Conservation (phyloP, 148 eudicot species). For the Rhododendron ovatum region DNA sequence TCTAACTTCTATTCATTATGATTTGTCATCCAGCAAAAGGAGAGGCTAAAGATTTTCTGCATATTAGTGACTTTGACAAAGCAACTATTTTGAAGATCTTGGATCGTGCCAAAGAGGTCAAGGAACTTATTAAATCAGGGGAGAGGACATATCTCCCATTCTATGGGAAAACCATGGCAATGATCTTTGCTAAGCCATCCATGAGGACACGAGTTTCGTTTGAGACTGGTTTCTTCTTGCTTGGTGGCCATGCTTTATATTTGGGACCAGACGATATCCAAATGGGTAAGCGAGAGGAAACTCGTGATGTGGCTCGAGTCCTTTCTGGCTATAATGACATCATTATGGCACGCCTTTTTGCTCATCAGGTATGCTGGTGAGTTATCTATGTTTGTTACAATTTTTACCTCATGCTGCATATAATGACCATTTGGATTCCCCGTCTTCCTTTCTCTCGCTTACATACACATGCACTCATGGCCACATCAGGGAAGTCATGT, state of each 20-base stretch:
- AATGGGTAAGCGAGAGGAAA: conserved; percentile 99
- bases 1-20: not conserved
- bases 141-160: conserved; percentile 86
- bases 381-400: conserved; percentile 12
- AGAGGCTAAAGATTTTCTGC: conserved; percentile 76
- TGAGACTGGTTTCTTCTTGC: conserved; percentile 90
- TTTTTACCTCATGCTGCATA: not conserved
- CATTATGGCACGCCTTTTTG: conserved; percentile 99
- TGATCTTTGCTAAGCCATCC: conserved; percentile 99
- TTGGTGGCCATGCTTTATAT: conserved; percentile 96
- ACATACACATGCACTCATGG: not conserved
- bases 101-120: conserved; percentile 89
- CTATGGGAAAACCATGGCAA: conserved; percentile 91
- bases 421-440: not conserved
- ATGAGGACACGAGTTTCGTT: conserved; percentile 98
- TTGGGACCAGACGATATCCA: conserved; percentile 95
- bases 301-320: conserved; percentile 98
- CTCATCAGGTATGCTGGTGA: conserved; percentile 83
- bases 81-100: conserved; percentile 73
- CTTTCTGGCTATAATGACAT: conserved; percentile 88
- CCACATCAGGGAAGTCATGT: not conserved
- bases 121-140: conserved; percentile 75
- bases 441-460: not conserved
- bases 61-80: conserved; percentile 85
- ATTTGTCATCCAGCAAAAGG: conserved; percentile 44